Percentiles rank a stretch among this genome's conserved stretches.
These are phyloP conservation scores for Pilaira anomala DNA, from an alignment of 192 early-diverging fungal species.

Conservation along the genomic window DNA sequence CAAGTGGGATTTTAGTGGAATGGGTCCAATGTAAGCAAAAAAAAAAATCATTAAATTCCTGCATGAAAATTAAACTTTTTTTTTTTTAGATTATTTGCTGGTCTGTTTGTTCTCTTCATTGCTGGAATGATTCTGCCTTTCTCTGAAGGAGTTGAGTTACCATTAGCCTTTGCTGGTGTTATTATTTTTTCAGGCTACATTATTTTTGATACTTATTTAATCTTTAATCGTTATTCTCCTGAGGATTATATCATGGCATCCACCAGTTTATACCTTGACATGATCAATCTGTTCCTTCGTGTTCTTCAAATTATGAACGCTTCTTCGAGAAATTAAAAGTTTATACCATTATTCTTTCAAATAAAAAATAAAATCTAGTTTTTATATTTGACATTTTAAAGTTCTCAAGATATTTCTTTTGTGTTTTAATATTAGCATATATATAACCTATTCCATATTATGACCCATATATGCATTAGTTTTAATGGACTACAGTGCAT, in stretches of 20 bases:
- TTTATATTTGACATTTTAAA: too few species aligned
- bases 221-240: slow-evolving; percentile 62
- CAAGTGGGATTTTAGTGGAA: slow-evolving; percentile 65
- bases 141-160: slow-evolving; percentile 49
- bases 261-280: slow-evolving; percentile 67
- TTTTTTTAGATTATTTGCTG: slow-evolving; percentile 48
- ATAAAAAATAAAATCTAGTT: too few species aligned
- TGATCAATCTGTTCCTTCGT: slow-evolving; percentile 72
- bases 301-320: slow-evolving; percentile 51
- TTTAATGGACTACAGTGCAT: too few species aligned
- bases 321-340: too few species aligned
- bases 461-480: too few species aligned
- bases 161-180: slow-evolving; percentile 56
- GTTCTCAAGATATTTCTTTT: too few species aligned
- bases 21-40: slow-evolving; percentile 50
- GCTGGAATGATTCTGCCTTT: slow-evolving; percentile 73
- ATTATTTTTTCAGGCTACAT: slow-evolving; percentile 79
- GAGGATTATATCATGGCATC: slow-evolving; percentile 71
- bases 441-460: too few species aligned
- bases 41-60: background rate
- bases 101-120: slow-evolving; percentile 58
- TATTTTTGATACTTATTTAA: slow-evolving; percentile 67
- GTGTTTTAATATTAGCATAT: too few species aligned
- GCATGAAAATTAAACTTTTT: slow-evolving; percentile 13
- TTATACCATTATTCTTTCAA: too few species aligned